A percentile compares a stretch with the other conserved stretches of the same genome.
Conservation (phyloP, 1,284 basidiomycete genomes). For the Tilletia caries region DNA sequence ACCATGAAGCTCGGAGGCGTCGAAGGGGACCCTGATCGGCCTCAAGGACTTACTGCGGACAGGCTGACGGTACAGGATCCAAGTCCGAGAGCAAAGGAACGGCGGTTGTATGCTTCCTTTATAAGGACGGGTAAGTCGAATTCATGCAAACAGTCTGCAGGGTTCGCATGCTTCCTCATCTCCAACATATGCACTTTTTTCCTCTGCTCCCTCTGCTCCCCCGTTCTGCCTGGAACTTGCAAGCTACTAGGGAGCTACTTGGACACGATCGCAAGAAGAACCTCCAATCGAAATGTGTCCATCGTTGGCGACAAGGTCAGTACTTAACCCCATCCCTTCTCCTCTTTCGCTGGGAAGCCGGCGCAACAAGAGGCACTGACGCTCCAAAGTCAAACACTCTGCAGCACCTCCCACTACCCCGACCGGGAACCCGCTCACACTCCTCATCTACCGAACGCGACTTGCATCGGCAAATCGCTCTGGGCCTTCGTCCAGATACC, state of each 20-base stretch:
- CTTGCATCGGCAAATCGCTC: slow-evolving; percentile 76
- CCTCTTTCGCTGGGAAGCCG: not conserved
- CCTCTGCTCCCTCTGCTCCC: no score
- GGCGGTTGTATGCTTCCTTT: slow-evolving; percentile 80
- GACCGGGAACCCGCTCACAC: slow-evolving; percentile 85
- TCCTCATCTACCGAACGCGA: slow-evolving; percentile 91
- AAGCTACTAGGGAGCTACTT: slow-evolving; percentile 73
- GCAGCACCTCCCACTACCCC: slow-evolving; percentile 88
- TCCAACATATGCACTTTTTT: not conserved
- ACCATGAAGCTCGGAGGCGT: slow-evolving; percentile 88
- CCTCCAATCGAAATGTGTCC: slow-evolving; percentile 88
- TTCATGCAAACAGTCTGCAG: no score
- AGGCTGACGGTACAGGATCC: not conserved
- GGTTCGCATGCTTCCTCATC: not conserved
- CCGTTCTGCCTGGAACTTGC: slow-evolving; percentile 58
- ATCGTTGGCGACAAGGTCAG: slow-evolving; percentile 75
- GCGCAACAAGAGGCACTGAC: not conserved
- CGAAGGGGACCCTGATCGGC: slow-evolving; percentile 63
- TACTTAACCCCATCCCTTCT: no score
- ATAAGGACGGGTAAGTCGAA: slow-evolving; percentile 76
- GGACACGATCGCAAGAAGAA: slow-evolving; percentile 72
- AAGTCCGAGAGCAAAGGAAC: slow-evolving; percentile 62
- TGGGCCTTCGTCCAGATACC: slow-evolving; percentile 69
- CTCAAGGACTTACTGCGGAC: not conserved
- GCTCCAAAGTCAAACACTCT: not conserved